Evolutionary conservation across 805 yeast species (phyloP).

Genomic region (Zygosaccharomyces siamensis): DNA sequence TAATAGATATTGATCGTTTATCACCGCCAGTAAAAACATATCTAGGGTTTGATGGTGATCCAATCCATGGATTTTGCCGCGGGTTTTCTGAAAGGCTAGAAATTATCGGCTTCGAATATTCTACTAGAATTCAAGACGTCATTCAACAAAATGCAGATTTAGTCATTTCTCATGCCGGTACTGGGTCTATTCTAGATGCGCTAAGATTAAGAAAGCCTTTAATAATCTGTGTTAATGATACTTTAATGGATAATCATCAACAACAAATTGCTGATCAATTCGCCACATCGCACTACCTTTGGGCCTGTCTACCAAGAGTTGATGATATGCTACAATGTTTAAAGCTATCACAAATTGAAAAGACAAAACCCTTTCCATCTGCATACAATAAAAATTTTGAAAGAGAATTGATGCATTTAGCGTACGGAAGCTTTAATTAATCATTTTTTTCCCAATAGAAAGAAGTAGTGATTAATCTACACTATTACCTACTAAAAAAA

Average conservation of each 20-base stretch:
- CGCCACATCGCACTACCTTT: conserved; percentile 30
- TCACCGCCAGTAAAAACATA: neutral
- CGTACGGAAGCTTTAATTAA: conserved; percentile 1
- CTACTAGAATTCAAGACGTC: conserved; percentile 38
- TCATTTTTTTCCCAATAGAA: neutral
- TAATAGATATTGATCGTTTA: neutral
- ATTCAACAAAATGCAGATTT: conserved; percentile 45
- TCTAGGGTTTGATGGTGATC: conserved; percentile 2
- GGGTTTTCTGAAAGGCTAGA: conserved; percentile 13
- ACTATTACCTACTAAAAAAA: neutral
- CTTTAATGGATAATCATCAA: conserved; percentile 87
- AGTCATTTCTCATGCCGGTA: conserved; percentile 84
- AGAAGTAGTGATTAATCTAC: too few species aligned
- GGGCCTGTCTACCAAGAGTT: conserved; percentile 21
- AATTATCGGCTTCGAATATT: conserved; percentile 46
- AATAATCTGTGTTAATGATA: conserved; percentile 64
- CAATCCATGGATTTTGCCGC: neutral
- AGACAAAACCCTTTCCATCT: conserved; percentile 12
- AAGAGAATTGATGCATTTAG: conserved; percentile 3
- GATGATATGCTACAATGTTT: conserved; percentile 12
- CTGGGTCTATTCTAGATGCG: conserved; percentile 86
- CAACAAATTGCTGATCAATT: conserved; percentile 64
- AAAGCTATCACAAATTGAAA: conserved; percentile 6
- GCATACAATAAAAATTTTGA: conserved; percentile 18
- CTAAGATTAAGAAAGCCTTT: conserved; percentile 52